Percentiles rank a stretch among this genome's conserved stretches.
phyloP scores from a whole-genome alignment of 768 basidiomycete species.

The Coprinopsis strossmayeri region DNA sequence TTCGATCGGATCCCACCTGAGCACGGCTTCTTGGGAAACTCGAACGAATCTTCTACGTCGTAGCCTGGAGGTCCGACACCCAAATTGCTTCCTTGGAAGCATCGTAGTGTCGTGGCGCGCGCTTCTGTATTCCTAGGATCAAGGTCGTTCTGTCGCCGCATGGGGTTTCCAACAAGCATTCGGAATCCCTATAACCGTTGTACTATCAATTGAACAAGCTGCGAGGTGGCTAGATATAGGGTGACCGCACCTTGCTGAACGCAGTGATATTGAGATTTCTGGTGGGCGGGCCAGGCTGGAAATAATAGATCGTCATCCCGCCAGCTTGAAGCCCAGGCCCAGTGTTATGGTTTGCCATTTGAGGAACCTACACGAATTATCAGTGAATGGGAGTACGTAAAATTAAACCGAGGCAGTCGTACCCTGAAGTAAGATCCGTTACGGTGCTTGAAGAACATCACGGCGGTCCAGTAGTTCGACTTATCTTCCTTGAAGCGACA shows the following conservation, averaged over 20 bases:
- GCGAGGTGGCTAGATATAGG: background rate
- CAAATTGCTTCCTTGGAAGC: slow-evolving; percentile 6
- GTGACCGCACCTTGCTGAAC: slow-evolving; percentile 5
- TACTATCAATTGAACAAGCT: too few species aligned
- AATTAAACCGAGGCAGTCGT: background rate
- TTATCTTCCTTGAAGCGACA: slow-evolving; percentile 13
- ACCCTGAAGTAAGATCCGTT: slow-evolving; percentile 13
- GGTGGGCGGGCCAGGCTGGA: slow-evolving; percentile 10
- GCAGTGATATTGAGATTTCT: slow-evolving; percentile 8
- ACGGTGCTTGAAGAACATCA: slow-evolving; percentile 11
- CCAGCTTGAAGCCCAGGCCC: slow-evolving; percentile 10
- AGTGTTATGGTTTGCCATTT: slow-evolving; percentile 12
- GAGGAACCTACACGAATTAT: too few species aligned
- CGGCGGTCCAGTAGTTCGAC: slow-evolving; percentile 14
- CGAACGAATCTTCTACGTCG: slow-evolving; percentile 3
- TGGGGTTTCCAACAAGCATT: slow-evolving; percentile 8
- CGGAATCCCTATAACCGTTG: slow-evolving; percentile 7
- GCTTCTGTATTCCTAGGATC: background rate
- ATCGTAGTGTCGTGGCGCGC: slow-evolving; percentile 1
- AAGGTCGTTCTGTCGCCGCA: slow-evolving; percentile 3
- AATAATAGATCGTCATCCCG: slow-evolving; percentile 11
- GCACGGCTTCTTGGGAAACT: slow-evolving; percentile 5
- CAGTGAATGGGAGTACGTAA: background rate
- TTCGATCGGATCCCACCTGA: slow-evolving; percentile 10
- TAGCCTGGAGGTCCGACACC: slow-evolving; percentile 6